Base-by-base conservation (phyloP, 768 basidiomycete genomes). In the Vararia minispora region DNA sequence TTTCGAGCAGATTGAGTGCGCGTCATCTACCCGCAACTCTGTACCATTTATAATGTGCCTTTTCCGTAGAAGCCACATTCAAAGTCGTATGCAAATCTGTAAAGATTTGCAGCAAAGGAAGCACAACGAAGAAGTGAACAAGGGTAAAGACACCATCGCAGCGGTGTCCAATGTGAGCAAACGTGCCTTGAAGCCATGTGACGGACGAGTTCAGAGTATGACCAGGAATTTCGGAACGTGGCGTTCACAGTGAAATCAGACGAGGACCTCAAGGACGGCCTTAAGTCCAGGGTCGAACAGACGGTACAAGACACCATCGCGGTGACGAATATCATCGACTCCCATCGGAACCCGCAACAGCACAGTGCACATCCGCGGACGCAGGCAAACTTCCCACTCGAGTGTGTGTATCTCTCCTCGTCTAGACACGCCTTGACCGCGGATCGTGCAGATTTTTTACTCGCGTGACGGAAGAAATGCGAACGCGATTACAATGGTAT, bases 241-340 rank as follows among this genome's bases (percentile, higher is more conserved):
- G 65, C 75, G 23, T 70, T 74, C 6, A 71, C 68, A 16, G 72
- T 82, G 27, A 76, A 75, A 38, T 70, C 74, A 12, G 86, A 90
- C 53, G 59, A 71, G 18, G 68, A 72, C 39, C 68, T 74, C 28
- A 76, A 78, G 20, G 71, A 71, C 42, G 82, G 87, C 56, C 60
- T 89, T 33, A 81, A 79, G 52, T 59, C 64, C 2, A 85, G 83
- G 63, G 75, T 78, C 10, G 82, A 87, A 37, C 76, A 80, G 57
- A 71, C 80, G 0, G 77, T 86, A 20, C 76, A 84, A 58, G 87
- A 89, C 49, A 83, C 78, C 17, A 85, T 88, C 37, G 65, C 76
- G 20, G 75, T 82, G 3, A 85, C 74, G 6, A 74, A 75, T 21
- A 79, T 88, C 39, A 65, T 90, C 33, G 85, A 87, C 47, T 85